Evolutionary conservation across 805 yeast genomes (phyloP), one percentile per base, ranked within the genome.

Genomic region (Hanseniaspora thailandica): DNA sequence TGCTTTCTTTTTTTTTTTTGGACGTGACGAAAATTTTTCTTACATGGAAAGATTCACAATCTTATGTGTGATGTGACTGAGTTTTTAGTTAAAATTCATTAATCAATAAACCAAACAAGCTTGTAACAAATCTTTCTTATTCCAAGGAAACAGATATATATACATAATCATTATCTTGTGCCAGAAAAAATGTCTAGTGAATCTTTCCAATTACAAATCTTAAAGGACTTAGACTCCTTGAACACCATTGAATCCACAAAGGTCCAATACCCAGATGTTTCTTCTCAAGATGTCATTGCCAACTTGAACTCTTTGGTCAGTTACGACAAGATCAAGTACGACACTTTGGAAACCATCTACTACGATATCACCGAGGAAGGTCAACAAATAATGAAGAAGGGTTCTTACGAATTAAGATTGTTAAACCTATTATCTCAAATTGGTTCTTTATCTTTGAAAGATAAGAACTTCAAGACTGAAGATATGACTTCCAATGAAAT

Each of bases 371-470:
- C 94, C 12, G 70, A 68, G 10, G 98, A 93, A 72, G 97, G 95
- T 47, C 69, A 78, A 60, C 89, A 85, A 41, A 84, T 89, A 56
- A 75, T 86, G 17, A 67, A 69, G 13, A 71, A 84, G 52, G 98
- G 98, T 7, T 86, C 97, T 31, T 97, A 93, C 63, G 98, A 93
- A 71, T 78, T 76, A 62, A 78, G 95, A 60, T 74, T 93, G 46
- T 76, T 86, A 58, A 86, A 82, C 65, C 87, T 93, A 44, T 73
- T 84, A 53, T 76, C 80, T 61, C 73, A 82, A 45, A 69, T 89
- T 48, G 95, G 84, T 55, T 88, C 90, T 35, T 75, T 93, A 62
- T 86, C 84, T 64, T 81, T 93, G 61, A 67, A 66, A 55, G 47
- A 45, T 15, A 50, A 50, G 19, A 66, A 84, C 23, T 97, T 90